These are phyloP conservation scores for Beauveria sp. DNA, from an alignment of 2,329 filamentous ascomycete species.

Conservation along the genomic window DNA sequence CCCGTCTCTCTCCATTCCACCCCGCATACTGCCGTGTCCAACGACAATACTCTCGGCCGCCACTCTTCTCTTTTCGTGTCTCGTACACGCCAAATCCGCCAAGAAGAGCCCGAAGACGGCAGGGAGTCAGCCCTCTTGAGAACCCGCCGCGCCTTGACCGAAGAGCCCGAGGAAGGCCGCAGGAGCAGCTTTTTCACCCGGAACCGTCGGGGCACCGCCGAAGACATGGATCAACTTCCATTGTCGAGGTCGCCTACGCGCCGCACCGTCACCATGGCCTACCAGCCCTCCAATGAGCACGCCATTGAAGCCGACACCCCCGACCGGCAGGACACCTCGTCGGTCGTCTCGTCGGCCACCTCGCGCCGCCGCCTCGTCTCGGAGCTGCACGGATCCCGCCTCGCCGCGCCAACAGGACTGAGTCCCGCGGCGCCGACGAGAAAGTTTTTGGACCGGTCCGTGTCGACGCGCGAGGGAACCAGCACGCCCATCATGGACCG, in stretches of 20 bases:
- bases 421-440: neutral
- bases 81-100: conserved; percentile 36
- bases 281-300: conserved; percentile 21
- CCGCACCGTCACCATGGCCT: conserved; percentile 43
- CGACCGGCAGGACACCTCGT: conserved; percentile 21
- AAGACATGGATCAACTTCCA: conserved; percentile 40
- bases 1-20: conserved; percentile 36
- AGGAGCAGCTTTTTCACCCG: conserved; percentile 38
- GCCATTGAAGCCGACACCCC: conserved; percentile 29
- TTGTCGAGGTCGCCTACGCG: conserved; percentile 48
- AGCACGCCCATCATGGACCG: conserved; percentile 20
- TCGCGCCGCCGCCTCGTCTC: conserved; percentile 47
- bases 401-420: conserved; percentile 26
- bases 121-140: conserved; percentile 25
- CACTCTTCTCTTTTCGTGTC: conserved; percentile 45
- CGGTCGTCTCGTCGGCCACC: conserved; percentile 36
- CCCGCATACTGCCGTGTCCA: conserved; percentile 29
- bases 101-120: conserved; percentile 40
- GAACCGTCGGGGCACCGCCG: conserved; percentile 37
- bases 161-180: conserved; percentile 40
- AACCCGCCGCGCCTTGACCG: conserved; percentile 37
- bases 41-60: conserved; percentile 31
- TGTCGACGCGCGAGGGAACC: conserved; percentile 8
- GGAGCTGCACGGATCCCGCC: conserved; percentile 36
- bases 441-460: conserved; percentile 8